These are phyloP conservation scores for Colletotrichum somersetense DNA, from an alignment of 2,329 filamentous ascomycete species.

Conservation along the genomic window DNA sequence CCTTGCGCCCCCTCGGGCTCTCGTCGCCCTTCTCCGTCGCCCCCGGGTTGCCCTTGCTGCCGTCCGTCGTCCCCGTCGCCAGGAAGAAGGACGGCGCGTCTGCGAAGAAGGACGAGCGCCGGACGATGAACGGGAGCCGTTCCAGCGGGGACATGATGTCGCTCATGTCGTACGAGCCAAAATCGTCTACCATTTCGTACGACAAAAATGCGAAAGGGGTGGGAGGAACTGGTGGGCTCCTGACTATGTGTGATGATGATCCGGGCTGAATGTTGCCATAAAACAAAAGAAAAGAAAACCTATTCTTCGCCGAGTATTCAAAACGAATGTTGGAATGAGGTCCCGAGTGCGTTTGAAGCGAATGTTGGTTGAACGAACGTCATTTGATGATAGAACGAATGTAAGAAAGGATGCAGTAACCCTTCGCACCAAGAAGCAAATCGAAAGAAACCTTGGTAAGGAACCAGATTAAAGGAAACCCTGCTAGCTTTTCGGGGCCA, in stretches of 20 bases:
- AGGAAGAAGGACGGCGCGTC: background rate
- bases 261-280: background rate
- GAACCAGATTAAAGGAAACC: background rate
- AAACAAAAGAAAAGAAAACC: background rate
- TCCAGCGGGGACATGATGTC: background rate
- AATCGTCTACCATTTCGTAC: background rate
- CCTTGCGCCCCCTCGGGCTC: background rate
- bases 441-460: background rate
- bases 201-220: background rate
- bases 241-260: background rate
- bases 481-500: background rate
- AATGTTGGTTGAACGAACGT: constrained; percentile 19
- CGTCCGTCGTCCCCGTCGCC: background rate
- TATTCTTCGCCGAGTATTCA: background rate
- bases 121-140: constrained; percentile 1
- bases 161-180: background rate
- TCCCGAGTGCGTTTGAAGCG: background rate
- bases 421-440: constrained; percentile 1
- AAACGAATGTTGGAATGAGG: background rate
- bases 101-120: constrained; percentile 9
- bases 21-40: background rate
- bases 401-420: background rate
- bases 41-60: background rate
- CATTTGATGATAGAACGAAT: constrained; percentile 13
- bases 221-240: too few species aligned